Base-by-base conservation (phyloP, 257 asterid species). In the Echium plantagineum region DNA sequence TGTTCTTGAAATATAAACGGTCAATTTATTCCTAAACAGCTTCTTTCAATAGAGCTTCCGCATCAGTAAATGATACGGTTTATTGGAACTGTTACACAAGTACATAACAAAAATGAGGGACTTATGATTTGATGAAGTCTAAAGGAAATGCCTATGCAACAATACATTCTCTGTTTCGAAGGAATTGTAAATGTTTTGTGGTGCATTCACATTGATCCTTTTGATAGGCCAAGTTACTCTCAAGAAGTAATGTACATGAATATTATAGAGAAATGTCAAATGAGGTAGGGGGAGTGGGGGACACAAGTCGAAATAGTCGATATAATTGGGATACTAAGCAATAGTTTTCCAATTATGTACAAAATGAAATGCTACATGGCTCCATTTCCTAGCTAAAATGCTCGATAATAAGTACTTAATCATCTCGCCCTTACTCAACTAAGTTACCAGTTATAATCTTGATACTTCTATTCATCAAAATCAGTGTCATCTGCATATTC, bases 401-500 rank as follows among this genome's bases (percentile, higher is more conserved):
- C 49, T 42, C 9, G 47, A 7, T 13, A 35, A 35, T 35, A 28
- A 28, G 32, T 28, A 28, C 32, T 28, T 28, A 28, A 28, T 28
- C 47, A 35, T 10, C 47, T 8, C 47, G 8, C 13, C 47, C 10
- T 35, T 35, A 13, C 49, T 42, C 15, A 42, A 42, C 5, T 9
- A 42, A 12, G 17, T 42, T 5, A 10, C 10, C 17, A n/a, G 21
- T 9, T 8, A 12, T 24, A 24, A 24, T 24, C 26, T 3, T 24
- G 8, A 20, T 22, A 56, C n/a, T 21, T 18, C 31, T 56, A 56
- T 52, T 59, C 61, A 65, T 75, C 82, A 49, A 77, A 80, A 19
- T 85, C 95, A 0, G 88, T 79, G 73, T 82, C 94, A 10, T 80
- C 87, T 52, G 85, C 87, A 20, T 66, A 64, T 62, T 78, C 83